These are phyloP conservation scores for Circinella umbellata DNA, from an alignment of 371 early-diverging fungal species.

Conservation along the genomic window DNA sequence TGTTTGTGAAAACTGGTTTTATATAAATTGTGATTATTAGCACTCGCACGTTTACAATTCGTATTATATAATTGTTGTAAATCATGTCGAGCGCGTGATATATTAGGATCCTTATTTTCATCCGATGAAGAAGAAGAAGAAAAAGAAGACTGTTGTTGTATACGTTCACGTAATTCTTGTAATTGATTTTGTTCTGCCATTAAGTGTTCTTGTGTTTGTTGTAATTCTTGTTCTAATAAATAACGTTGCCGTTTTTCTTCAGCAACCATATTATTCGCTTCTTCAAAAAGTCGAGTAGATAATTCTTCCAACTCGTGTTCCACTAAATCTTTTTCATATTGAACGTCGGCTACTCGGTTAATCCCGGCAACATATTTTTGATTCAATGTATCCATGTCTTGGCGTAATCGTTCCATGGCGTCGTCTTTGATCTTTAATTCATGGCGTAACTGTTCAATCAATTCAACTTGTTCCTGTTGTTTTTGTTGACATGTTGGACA, in stretches of 20 bases:
- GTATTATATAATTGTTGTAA: constrained; percentile 22
- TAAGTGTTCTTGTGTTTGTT: constrained; percentile 66
- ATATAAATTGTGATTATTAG: constrained; percentile 38
- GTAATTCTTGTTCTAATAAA: constrained; percentile 55
- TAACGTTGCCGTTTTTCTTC: constrained; percentile 69
- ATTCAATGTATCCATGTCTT: constrained; percentile 69
- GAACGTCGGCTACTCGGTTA: constrained; percentile 70
- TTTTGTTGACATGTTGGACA: background rate
- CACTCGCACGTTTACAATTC: constrained; percentile 38
- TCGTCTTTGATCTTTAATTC: constrained; percentile 17
- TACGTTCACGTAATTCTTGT: constrained; percentile 65
- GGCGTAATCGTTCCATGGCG: constrained; percentile 32
- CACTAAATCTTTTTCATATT: constrained; percentile 69
- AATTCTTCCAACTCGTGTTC: constrained; percentile 84
- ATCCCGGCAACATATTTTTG: constrained; percentile 78
- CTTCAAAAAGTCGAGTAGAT: constrained; percentile 76
- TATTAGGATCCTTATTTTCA: constrained; percentile 15
- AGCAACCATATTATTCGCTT: constrained; percentile 83
- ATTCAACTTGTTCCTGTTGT: constrained; percentile 11
- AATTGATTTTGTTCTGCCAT: constrained; percentile 72
- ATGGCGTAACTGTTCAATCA: constrained; percentile 18
- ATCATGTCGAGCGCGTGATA: constrained; percentile 26
- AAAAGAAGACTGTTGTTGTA: constrained; percentile 8
- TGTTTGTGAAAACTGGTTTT: constrained; percentile 8
- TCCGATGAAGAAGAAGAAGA: background rate